Percentiles rank a stretch among this genome's conserved stretches.
These are phyloP conservation scores for Yamadazyma conglobata DNA, from an alignment of 1,139 yeast species.

Conservation along the genomic window DNA sequence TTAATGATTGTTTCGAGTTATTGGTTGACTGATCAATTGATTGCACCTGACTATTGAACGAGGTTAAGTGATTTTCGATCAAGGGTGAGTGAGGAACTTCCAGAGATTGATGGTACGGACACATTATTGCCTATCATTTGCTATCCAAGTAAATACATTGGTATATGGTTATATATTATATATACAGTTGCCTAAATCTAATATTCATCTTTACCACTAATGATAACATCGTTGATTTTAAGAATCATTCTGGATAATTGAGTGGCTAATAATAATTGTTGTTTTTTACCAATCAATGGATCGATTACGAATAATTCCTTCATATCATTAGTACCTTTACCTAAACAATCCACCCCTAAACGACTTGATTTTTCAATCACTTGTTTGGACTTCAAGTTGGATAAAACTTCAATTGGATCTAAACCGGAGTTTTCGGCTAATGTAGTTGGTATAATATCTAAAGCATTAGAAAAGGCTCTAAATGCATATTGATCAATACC, in stretches of 20 bases:
- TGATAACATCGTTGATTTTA: conserved; percentile 93
- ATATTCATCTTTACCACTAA: conserved; percentile 82
- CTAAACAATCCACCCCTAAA: conserved; percentile 92
- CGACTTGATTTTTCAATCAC: conserved; percentile 65
- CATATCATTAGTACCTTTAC: conserved; percentile 86
- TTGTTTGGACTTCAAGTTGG: conserved; percentile 81
- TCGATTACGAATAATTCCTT: conserved; percentile 91
- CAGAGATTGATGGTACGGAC: background rate
- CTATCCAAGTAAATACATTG: too few species aligned
- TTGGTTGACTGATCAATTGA: too few species aligned
- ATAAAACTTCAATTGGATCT: conserved; percentile 86
- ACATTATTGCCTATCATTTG: too few species aligned
- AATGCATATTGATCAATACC: conserved; percentile 98
- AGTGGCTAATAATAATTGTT: conserved; percentile 91
- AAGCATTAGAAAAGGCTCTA: conserved; percentile 88
- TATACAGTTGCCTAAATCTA: too few species aligned
- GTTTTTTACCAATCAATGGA: conserved; percentile 95
- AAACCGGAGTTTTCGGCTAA: conserved; percentile 96
- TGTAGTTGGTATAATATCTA: conserved; percentile 91
- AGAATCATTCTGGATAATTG: conserved; percentile 96
- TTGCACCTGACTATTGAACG: too few species aligned
- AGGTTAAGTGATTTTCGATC: too few species aligned
- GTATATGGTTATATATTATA: conserved; percentile 1
- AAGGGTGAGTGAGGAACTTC: conserved; percentile 1
- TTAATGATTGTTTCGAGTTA: too few species aligned